Base-by-base conservation (phyloP, 1,139 yeast genomes). In the Groenewaldozyma sp. region DNA sequence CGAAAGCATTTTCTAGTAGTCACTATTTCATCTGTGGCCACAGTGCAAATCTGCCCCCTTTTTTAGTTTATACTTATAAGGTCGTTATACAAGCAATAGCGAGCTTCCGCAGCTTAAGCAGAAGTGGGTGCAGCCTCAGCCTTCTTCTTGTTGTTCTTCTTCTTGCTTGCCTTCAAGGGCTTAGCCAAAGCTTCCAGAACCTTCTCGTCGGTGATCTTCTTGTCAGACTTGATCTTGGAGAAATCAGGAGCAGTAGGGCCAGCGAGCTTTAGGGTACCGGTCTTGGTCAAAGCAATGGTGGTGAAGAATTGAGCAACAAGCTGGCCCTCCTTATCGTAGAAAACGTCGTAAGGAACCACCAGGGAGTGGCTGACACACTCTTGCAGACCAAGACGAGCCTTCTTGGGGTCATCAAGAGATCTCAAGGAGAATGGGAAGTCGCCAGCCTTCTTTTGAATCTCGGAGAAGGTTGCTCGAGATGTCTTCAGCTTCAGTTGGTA, bases 401-500 rank as follows among this genome's bases (percentile, higher is more conserved):
- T 79, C 60, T 77, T 72, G 50, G 82, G 78, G 53, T 82, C 86
- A 33, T 72, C 78, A 47, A 81, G 71, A 52, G 74, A 70, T 59
- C 81, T 71, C 54, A 79, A 70, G 51, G 82, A 71, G 65, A 76
- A 76, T 39, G 93, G 93, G 75, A 79, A 82, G 27, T 70, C 70
- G 28, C 86, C 82, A 38, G 76, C 71, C 55, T 73, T 70, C 65
- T 76, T 76, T 58, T 74, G 73, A 58, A 81, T 71, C 56, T 81
- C 87, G 43, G 78, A 71, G 56, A 78, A 70, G 28, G 76, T 76
- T 49, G 71, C 68, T 54, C 82, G 82, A 35, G 91, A 79, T 40
- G 84, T 70, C 65, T 78, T 78, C 65, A 82, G 72, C 66, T 79
- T 80, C 59, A 82, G 73, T 46, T 78, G 73, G 61, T 82, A 82